Percentiles rank a stretch among this genome's conserved stretches.
phyloP scores from a whole-genome alignment of 768 basidiomycete species.

The Exidia glandulosa region DNA sequence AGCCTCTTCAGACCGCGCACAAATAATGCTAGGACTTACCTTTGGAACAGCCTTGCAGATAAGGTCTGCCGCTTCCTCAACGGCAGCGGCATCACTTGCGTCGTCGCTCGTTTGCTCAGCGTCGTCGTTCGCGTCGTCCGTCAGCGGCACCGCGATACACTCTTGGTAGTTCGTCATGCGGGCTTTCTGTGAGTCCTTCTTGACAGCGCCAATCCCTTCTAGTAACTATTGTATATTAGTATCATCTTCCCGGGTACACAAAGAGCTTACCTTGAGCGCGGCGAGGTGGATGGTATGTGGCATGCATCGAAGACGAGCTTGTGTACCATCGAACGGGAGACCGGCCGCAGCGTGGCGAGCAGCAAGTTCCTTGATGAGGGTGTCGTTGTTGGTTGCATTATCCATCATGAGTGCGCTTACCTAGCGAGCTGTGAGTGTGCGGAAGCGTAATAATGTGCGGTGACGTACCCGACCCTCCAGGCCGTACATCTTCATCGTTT shows the following conservation, averaged over 20 bases:
- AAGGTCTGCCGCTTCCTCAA: too few species aligned
- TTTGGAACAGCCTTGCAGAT: neutral
- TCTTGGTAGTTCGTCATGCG: constrained; percentile 11
- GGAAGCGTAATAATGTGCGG: neutral
- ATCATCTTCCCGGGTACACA: neutral
- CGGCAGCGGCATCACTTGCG: neutral
- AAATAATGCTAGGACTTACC: too few species aligned
- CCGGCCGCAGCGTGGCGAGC: constrained; percentile 4
- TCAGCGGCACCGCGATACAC: neutral
- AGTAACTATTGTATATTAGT: neutral
- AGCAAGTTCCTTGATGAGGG: constrained; percentile 16
- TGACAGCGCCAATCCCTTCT: constrained; percentile 1
- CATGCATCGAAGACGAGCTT: constrained; percentile 24
- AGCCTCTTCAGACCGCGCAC: neutral
- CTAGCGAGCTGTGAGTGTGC: constrained; percentile 7
- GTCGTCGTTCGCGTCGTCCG: constrained; percentile 6
- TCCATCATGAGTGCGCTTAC: constrained; percentile 24
- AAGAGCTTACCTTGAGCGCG: constrained; percentile 18
- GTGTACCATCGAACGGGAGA: constrained; percentile 15
- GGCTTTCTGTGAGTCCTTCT: constrained; percentile 11
- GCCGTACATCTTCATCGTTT: constrained; percentile 17
- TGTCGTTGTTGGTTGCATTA: constrained; percentile 29
- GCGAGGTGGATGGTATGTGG: constrained; percentile 30
- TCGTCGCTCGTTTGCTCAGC: constrained; percentile 5
- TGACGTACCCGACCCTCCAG: constrained; percentile 13